Evolutionary conservation across 2,329 filamentous ascomycete genomes (phyloP).

Genomic region (Ophiocordyceps sinensis): DNA sequence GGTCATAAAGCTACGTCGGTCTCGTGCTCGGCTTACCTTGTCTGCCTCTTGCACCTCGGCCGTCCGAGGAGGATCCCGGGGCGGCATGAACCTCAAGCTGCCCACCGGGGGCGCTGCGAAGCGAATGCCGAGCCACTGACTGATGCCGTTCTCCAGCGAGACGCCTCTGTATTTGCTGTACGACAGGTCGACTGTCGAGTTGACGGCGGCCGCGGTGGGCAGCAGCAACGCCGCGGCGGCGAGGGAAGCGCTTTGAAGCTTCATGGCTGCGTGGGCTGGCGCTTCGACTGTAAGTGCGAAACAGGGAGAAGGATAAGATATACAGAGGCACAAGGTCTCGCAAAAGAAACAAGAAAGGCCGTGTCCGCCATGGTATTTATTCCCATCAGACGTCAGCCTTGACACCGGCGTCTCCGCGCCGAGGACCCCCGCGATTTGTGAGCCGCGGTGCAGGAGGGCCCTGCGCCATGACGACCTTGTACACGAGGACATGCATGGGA

Average conservation of each 20-base stretch:
- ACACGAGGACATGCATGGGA: too few species aligned
- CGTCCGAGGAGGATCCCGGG: slow-evolving; percentile 41
- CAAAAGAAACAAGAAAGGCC: too few species aligned
- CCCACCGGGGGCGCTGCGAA: slow-evolving; percentile 59
- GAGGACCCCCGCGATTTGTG: too few species aligned
- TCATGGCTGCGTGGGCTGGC: neutral
- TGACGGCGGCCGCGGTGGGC: slow-evolving; percentile 6
- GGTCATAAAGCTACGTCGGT: too few species aligned
- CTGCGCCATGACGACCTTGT: too few species aligned
- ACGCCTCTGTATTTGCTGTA: slow-evolving; percentile 54
- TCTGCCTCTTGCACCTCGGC: slow-evolving; percentile 35
- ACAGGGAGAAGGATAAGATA: neutral
- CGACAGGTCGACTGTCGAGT: slow-evolving; percentile 39
- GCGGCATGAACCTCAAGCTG: slow-evolving; percentile 50
- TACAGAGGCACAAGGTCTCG: too few species aligned
- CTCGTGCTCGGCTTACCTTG: slow-evolving; percentile 33
- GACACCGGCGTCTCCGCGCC: too few species aligned
- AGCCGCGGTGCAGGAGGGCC: too few species aligned
- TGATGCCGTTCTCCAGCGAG: slow-evolving; percentile 39
- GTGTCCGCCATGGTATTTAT: too few species aligned
- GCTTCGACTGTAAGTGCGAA: neutral
- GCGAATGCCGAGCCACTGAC: slow-evolving; percentile 60
- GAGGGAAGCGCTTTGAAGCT: neutral
- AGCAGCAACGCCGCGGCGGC: neutral
- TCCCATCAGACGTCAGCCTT: too few species aligned